Evolutionary conservation across 768 basidiomycete species (phyloP), one percentile per base, ranked within the genome.

Genomic region (Boletus rex-veris): DNA sequence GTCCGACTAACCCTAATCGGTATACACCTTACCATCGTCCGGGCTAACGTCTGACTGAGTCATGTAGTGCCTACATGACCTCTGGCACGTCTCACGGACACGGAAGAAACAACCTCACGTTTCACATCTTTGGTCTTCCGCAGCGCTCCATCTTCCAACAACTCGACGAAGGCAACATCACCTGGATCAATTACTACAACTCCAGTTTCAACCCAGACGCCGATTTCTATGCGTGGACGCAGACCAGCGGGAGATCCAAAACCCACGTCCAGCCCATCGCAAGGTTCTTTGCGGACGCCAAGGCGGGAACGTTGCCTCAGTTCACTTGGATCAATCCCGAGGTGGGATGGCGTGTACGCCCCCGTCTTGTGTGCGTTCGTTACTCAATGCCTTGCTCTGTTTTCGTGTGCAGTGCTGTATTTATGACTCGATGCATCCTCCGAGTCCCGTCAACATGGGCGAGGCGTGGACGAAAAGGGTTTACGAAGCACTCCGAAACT

Each of bases 91-190:
- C 64, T 3, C 8, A 65, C 15, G 64, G 64, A 6, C 64, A 67
- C 16, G 64, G 64, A n/a, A 41, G 3, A 9, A 65, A 65, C 37
- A 35, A 65, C 4, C 9, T 0, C 3, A 26, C 62, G 7, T 65
- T 67, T 51, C 2, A 39, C 0, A 14, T 52, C 18, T 65, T 61
- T 48, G 62, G 54, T 4, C 62, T 65, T 9, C 64, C 64, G 6
- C 65, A 67, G 14, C 62, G 64, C 8, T 65, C 65, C 40, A 67
- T 65, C 36, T 65, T 65, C 16, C 64, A 65, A 31, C 64, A 65
- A 16, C 59, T 65, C 43, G 65, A 65, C 24, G 64, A 65, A 21
- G 49, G 57, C 21, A 64, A 67, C 15, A 35, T 65, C 6, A 67
- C 55, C 2, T 65, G 64, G 64, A 36, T 16, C 19, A 65, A 65